Conservation (phyloP, 257 asterid genomes). For the Nicotiana noctiflora region DNA sequence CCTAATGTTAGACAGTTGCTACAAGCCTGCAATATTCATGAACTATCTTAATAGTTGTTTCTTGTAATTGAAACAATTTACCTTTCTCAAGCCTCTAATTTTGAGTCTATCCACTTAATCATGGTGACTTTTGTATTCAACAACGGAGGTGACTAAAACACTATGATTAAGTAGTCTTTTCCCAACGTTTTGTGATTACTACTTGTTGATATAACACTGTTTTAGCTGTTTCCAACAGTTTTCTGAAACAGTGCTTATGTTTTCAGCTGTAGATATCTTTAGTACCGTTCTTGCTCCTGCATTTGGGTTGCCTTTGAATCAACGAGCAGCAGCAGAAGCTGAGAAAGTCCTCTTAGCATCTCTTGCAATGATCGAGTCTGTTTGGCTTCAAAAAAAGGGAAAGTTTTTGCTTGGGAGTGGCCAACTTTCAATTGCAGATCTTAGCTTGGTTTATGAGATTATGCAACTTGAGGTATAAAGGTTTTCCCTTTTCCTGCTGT, state of each 20-base stretch:
- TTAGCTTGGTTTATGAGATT: conserved; percentile 79
- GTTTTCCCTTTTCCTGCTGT: not conserved
- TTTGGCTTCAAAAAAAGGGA: conserved; percentile 74
- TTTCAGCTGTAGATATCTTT: conserved; percentile 46
- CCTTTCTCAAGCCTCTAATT: not conserved
- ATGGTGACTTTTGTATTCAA: not conserved
- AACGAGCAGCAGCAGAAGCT: conserved; percentile 55
- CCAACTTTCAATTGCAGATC: conserved; percentile 88
- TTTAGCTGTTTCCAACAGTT: conserved; percentile 6
- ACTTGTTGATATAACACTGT: not conserved
- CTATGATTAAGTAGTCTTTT: not conserved
- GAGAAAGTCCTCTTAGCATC: conserved; percentile 57
- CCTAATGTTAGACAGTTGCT: not conserved
- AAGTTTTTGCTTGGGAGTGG: conserved; percentile 64
- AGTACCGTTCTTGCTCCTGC: conserved; percentile 54
- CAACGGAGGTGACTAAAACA: not conserved
- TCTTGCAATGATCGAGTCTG: conserved; percentile 50
- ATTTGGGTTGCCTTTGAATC: conserved; percentile 57
- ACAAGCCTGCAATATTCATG: not conserved
- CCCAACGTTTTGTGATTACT: not conserved
- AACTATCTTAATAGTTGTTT: not conserved
- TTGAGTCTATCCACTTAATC: not conserved
- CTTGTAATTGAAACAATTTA: not conserved
- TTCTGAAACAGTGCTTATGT: conserved; percentile 10
- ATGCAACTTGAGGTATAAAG: conserved; percentile 79